A percentile compares a stretch with the other conserved stretches of the same genome.
phyloP scores from a whole-genome alignment of 371 early-diverging fungal species.

The Polyrhizophydium stewartii region DNA sequence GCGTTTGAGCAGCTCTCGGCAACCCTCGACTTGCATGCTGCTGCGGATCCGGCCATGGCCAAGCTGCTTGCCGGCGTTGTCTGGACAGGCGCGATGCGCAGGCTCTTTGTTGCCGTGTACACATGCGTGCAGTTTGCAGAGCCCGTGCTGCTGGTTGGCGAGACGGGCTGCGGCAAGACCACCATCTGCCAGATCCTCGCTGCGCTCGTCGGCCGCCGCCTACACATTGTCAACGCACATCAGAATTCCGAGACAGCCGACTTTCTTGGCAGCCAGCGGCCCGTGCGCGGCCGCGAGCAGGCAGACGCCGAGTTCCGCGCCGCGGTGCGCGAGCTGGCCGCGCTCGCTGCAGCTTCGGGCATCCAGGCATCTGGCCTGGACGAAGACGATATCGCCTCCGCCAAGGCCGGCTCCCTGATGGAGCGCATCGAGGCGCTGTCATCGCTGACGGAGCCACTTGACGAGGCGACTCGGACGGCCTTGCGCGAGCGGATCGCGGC shows the following conservation, averaged over 20 bases:
- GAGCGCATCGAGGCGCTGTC: not conserved
- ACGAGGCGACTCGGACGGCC: slow-evolving; percentile 10
- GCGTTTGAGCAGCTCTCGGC: slow-evolving; percentile 52
- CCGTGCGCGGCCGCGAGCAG: slow-evolving; percentile 67
- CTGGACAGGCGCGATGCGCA: slow-evolving; percentile 94
- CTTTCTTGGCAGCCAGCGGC: slow-evolving; percentile 96
- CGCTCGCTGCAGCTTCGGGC: slow-evolving; percentile 6
- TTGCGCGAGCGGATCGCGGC: not conserved
- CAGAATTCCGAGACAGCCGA: slow-evolving; percentile 97
- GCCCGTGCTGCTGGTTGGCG: slow-evolving; percentile 97
- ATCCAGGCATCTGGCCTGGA: slow-evolving; percentile 20
- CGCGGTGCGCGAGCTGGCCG: slow-evolving; percentile 20
- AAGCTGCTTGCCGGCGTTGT: slow-evolving; percentile 49
- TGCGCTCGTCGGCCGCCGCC: slow-evolving; percentile 49
- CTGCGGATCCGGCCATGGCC: not conserved
- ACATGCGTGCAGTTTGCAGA: slow-evolving; percentile 83
- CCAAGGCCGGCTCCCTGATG: not conserved
- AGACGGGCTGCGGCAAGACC: slow-evolving; percentile 99
- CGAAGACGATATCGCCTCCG: slow-evolving; percentile 26
- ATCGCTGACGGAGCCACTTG: not conserved
- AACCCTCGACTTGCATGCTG: slow-evolving; percentile 13
- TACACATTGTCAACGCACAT: slow-evolving; percentile 96
- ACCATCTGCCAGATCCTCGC: slow-evolving; percentile 95
- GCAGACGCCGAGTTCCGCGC: slow-evolving; percentile 40
- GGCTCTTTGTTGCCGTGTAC: slow-evolving; percentile 84